Evolutionary conservation across 495 filamentous ascomycete species (phyloP).

Genomic region (Penicillium canescens): DNA sequence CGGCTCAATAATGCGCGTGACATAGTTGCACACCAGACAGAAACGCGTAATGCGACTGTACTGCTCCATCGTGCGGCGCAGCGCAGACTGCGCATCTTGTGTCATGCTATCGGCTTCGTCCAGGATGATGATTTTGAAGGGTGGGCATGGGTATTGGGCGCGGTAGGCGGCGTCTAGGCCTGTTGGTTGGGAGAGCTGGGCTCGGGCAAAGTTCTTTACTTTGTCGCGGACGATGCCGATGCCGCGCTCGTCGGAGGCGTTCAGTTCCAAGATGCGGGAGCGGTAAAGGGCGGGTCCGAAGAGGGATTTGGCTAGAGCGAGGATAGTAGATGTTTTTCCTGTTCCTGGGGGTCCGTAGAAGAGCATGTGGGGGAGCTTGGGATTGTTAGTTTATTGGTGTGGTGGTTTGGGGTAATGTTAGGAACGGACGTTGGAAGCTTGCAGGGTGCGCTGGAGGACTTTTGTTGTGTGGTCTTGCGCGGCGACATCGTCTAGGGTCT

Average conservation of each 20-base stretch:
- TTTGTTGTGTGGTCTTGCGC: constrained; percentile 97
- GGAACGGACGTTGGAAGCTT: constrained; percentile 78
- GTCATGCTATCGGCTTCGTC: constrained; percentile 99
- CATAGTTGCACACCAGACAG: constrained; percentile 98
- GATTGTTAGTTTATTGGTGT: background rate
- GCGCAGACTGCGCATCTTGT: constrained; percentile 91
- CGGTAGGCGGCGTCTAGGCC: constrained; percentile 62
- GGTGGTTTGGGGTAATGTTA: background rate
- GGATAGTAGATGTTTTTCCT: constrained; percentile 98
- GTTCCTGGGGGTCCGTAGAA: constrained; percentile 98
- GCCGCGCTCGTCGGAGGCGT: constrained; percentile 97
- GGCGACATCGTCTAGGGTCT: constrained; percentile 89
- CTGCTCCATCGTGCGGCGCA: constrained; percentile 95
- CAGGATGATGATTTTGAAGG: constrained; percentile 97
- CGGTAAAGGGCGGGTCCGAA: constrained; percentile 95
- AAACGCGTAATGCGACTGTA: constrained; percentile 96
- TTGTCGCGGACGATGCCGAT: constrained; percentile 98
- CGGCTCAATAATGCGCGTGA: constrained; percentile 96
- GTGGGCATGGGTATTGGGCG: constrained; percentile 84
- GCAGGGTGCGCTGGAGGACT: constrained; percentile 86
- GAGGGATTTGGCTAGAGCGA: constrained; percentile 93
- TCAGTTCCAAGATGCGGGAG: constrained; percentile 93
- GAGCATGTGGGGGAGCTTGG: constrained; percentile 94
- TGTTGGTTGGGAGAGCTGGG: constrained; percentile 83
- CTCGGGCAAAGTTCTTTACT: constrained; percentile 95